Base-by-base conservation (phyloP, 805 yeast genomes). In the Wickerhamiella sorbophila region DNA sequence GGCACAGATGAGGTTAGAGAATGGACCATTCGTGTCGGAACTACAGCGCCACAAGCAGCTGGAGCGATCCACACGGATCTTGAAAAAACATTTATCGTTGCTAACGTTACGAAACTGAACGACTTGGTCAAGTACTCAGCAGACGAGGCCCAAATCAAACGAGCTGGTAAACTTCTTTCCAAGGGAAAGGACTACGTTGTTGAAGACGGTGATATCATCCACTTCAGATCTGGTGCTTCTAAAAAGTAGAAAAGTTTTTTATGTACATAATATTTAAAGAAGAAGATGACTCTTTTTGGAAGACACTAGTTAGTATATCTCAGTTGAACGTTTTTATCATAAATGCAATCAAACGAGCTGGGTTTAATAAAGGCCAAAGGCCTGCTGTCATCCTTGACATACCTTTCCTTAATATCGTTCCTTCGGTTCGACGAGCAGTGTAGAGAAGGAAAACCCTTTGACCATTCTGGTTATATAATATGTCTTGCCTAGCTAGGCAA, bases 21-120 rank as follows among this genome's bases (percentile, higher is more conserved):
- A 59, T 86, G 96, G 96, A 80, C 86, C 15, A 69, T 86, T 42
- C 70, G 87, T 56, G 67, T 68, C 41, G 83, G 85, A 24, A 71
- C 80, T 16, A 71, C 75, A 31, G 94, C 94, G 1, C 87, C 88
- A 31, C 82, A 82, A 48, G 95, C 94, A 2, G 95, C 95, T 1
- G 93, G 87, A 18, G 78, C 80, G 29, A 86, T 86, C 46, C 95
- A 86, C 58, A 79, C 84, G 5, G 95, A 85, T 58, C 31, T 63
- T 86, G 77, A 79, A 62, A 74, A 77, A 53, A 81, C 93, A 0
- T 86, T 86, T 57, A 74, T 86, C 37, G 72, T 74, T 55, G 93
- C 91, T 8, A 75, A 77, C 44, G 81, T 86, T 22, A 69, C 73
- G 55, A 79, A 79, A 53, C 79, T 70, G 57, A 66, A 71, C 4